Base-by-base conservation (phyloP, 2,329 filamentous ascomycete species). In the Aspergillus phoenicis region DNA sequence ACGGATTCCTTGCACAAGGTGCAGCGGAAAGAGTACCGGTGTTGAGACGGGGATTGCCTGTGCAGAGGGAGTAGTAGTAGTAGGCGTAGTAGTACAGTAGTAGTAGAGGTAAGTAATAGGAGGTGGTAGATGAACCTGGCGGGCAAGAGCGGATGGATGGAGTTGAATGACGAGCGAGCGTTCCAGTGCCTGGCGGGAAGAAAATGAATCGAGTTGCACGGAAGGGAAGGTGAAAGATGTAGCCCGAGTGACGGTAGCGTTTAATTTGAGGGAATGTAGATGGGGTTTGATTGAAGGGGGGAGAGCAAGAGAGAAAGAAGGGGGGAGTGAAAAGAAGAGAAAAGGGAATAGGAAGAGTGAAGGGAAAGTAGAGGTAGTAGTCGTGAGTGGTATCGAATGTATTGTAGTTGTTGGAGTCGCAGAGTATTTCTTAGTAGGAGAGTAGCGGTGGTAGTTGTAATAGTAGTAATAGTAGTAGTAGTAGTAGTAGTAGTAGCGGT, bases 31-130 rank as follows among this genome's bases (percentile, higher is more conserved):
- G 59, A 51, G 43, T 20, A 39, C 26, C 39, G 47, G 8, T 13
- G 26, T 38, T 30, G 26, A 54, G 51, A 45, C 52, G 45, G 22
- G 53, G n/a, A 17, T 51, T 17, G 45, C n/a, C 17, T 8, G 26
- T 51, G 26, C 20, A 49, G 33, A 49, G 22, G 38, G 54, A 64
- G 67, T 69, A 41, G 59, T 55, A 39, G 62, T 28, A 58, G 60
- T 59, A 60, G 49, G 20, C 20, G 20, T 20, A 20, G 20, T 20
- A 20, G 20, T 20, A 20, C 20, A 20, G 2, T 58, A 62, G 26
- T 26, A 15, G 11, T 36, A 36, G 33, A 36, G 33, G 33, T 13
- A 36, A 36, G 33, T 36, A 36, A 10, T 36, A 36, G 33, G 13
- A 36, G 33, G 30, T 36, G 33, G 33, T 36, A 36, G 11, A 36